Evolutionary conservation across 169 alveolate species (phyloP).

Genomic region (Eimeria sp.): DNA sequence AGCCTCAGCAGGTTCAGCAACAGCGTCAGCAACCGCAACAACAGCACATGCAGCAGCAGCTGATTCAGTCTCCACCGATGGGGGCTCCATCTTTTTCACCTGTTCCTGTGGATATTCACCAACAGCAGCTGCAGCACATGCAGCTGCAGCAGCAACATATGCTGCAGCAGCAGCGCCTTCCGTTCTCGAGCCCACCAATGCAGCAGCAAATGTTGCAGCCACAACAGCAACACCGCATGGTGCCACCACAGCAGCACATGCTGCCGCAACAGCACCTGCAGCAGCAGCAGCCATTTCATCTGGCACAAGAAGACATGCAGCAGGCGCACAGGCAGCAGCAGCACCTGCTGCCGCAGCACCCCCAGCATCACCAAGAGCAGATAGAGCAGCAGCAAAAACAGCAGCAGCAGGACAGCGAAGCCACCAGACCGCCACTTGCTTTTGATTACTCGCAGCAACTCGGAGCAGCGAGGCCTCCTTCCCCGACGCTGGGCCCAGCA

Average conservation of each 20-base stretch:
- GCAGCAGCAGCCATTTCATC: constrained; percentile 15
- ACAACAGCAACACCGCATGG: background rate
- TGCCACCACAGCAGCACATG: constrained; percentile 10
- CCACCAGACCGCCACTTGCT: constrained; percentile 28
- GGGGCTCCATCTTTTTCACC: constrained; percentile 4
- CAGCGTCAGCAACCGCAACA: constrained; percentile 24
- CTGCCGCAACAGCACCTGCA: constrained; percentile 56
- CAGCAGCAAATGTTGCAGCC: constrained; percentile 18
- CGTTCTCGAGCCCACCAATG: constrained; percentile 39
- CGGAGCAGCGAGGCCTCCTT: constrained; percentile 54
- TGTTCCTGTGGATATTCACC: constrained; percentile 19
- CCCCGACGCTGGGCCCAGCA: constrained; percentile 17
- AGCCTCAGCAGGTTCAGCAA: background rate
- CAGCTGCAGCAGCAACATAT: constrained; percentile 1
- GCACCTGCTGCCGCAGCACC: constrained; percentile 31
- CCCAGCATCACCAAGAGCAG: constrained; percentile 25
- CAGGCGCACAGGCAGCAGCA: constrained; percentile 25
- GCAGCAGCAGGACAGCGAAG: constrained; percentile 44
- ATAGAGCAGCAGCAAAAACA: constrained; percentile 11
- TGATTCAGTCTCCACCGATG: constrained; percentile 3
- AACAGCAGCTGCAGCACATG: constrained; percentile 57
- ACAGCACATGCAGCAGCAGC: constrained; percentile 27
- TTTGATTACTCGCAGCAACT: constrained; percentile 65
- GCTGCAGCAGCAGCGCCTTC: constrained; percentile 33
- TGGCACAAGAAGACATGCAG: constrained; percentile 22